Evolutionary conservation across 2,329 filamentous ascomycete species (phyloP), one percentile per base, ranked within the genome.

Genomic region (Taxawa tesnikishii): DNA sequence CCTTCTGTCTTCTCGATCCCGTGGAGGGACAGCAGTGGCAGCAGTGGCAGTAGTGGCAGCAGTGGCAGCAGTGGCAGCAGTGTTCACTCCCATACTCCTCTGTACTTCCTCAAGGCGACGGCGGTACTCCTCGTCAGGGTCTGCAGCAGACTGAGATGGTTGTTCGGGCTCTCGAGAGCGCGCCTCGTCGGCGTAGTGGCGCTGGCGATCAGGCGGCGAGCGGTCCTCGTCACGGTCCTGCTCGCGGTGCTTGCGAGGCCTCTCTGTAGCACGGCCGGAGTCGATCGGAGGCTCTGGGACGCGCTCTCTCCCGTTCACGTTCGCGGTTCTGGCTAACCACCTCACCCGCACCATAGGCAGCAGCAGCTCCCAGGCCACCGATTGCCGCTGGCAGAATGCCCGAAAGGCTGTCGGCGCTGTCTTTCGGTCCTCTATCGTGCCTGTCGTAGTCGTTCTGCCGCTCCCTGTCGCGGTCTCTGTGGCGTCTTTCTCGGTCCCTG

Each of bases 61-160:
- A 23, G 8, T 23, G 19, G 6, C 16, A 16, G 13, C 21, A 27
- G 15, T 25, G 24, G 16, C 28, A 17, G n/a, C 15, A 16, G 12
- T 28, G 23, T 12, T 32, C 33, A 6, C 28, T 13, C 27, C 17
- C 13, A 34, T 12, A 6, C 33, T 32, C 18, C 34, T 28, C 25
- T 38, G 38, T 5, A 34, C 53, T 38, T 62, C 55, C 32, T 61
- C 56, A 34, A 68, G 54, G 6, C 63, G 57, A 17, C 63, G 60
- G 26, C 62, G 59, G 39, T 67, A 68, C 21, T 68, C 64, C 40
- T 67, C 63, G 25, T 68, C 63, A 4, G 64, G 56, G 33, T 67
- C 63, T 3, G n/a, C n/a, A n/a, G n/a, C n/a, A n/a, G n/a, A n/a
- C 15, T 35, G 10, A 24, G n/a, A 15, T 5, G 15, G 32, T 4